Base-by-base conservation (phyloP, 192 early-diverging fungal genomes). In the Podila minutissima region DNA sequence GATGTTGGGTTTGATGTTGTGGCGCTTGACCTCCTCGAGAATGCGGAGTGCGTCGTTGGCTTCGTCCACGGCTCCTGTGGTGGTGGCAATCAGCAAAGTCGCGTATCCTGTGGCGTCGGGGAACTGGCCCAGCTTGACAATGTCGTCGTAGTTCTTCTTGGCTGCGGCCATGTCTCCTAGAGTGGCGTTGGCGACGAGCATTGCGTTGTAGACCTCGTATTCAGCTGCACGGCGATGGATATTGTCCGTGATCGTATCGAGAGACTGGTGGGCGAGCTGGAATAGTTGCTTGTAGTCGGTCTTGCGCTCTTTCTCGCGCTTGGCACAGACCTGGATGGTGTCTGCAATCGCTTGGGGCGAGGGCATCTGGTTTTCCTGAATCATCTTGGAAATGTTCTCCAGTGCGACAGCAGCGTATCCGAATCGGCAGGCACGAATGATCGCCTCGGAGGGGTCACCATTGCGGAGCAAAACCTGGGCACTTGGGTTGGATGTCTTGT, bases 21-120 rank as follows among this genome's bases (percentile, higher is more conserved):
- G 84, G 26, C 83, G 82, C 57, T 87, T 89, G 67, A 86, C 86
- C 83, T 90, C 89, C 17, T 86, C 82, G 71, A 88, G 82, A 15
- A 90, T 88, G 17, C 72, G 72, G 28, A 90, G 64, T 6, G 87
- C 89, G 72, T 86, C 86, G 1, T 82, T 66, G 8, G 86, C 86
- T 58, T 89, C 89, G 69, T 90, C 88, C 11, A 85, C 83, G 19
- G 85, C 82, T 26, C 76, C 86, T 5, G 86, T 83, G 53, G 82
- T 88, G 12, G 85, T 87, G 15, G 81, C 72, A 13, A 90, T 72
- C 49, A 90, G 66, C 17, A 89, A 69, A 26, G 83, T 82, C 0
- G 88, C 89, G 72, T 89, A 89, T 20, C 86, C 86, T 46, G 87
- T 85, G 5, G 83, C 82, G 63, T 88, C 85, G 19, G 86, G 87